phyloP scores from a whole-genome alignment of 2,329 filamentous ascomycete species.

The Clonostachys byssicola region DNA sequence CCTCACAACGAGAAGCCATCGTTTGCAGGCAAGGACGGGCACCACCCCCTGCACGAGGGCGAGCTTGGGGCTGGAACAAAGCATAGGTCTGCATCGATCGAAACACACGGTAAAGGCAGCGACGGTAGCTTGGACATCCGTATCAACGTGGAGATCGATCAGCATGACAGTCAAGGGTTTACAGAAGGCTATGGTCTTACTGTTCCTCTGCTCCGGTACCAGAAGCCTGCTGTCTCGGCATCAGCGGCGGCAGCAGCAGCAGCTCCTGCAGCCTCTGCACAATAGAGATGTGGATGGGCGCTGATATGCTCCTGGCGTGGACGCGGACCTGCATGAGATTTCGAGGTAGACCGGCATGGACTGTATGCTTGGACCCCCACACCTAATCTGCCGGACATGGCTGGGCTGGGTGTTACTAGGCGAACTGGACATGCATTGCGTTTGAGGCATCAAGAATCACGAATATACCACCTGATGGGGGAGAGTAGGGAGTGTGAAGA shows the following conservation, averaged over 20 bases:
- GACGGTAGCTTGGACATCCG: slow-evolving; percentile 72
- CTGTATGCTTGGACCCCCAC: no score
- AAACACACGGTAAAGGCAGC: slow-evolving; percentile 50
- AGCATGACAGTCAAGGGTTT: slow-evolving; percentile 73
- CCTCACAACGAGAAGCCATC: slow-evolving; percentile 8
- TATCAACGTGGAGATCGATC: slow-evolving; percentile 83
- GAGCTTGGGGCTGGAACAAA: slow-evolving; percentile 74
- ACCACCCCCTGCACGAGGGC: slow-evolving; percentile 68
- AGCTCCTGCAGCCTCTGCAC: background rate
- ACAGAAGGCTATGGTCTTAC: slow-evolving; percentile 82
- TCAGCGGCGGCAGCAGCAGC: slow-evolving; percentile 3
- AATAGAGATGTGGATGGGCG: background rate
- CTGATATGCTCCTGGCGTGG: no score
- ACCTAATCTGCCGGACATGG: no score
- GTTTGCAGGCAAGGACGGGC: slow-evolving; percentile 55
- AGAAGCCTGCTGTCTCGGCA: slow-evolving; percentile 13
- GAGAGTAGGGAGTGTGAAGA: no score
- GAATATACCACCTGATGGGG: no score
- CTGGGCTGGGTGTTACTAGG: no score
- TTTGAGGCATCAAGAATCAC: no score
- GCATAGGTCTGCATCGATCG: slow-evolving; percentile 65
- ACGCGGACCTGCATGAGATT: background rate
- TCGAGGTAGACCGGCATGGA: background rate
- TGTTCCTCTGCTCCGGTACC: slow-evolving; percentile 64
- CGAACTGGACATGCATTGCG: no score